Evolutionary conservation across 768 basidiomycete species (phyloP).

Genomic region (Saitozyma sp.): DNA sequence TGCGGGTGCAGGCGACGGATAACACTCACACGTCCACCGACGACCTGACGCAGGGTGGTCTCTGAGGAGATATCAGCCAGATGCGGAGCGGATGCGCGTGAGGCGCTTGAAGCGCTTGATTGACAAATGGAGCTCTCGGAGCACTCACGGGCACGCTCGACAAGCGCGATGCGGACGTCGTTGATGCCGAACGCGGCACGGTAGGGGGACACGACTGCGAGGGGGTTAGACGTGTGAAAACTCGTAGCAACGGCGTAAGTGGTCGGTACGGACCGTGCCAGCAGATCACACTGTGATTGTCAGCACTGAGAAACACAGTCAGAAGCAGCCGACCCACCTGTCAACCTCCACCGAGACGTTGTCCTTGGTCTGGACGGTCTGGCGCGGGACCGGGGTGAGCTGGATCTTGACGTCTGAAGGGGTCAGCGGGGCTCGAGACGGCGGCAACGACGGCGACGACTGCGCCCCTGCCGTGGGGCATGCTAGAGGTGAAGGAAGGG

Average conservation of each 20-base stretch:
- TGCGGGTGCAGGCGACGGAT: background rate
- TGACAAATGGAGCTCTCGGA: slow-evolving; percentile 9
- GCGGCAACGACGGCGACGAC: background rate
- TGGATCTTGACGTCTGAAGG: slow-evolving; percentile 81
- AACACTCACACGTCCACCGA: slow-evolving; percentile 65
- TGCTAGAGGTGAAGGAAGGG: background rate
- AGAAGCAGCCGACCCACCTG: slow-evolving; percentile 4
- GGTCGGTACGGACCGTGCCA: slow-evolving; percentile 44
- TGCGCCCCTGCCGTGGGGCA: background rate
- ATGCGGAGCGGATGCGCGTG: slow-evolving; percentile 56
- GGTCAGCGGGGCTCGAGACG: slow-evolving; percentile 3
- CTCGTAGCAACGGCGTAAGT: background rate
- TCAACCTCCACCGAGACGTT: slow-evolving; percentile 88
- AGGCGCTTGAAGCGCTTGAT: background rate
- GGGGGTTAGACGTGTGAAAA: background rate
- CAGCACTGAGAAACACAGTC: slow-evolving; percentile 7
- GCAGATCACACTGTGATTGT: slow-evolving; percentile 57
- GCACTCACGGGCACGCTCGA: slow-evolving; percentile 52
- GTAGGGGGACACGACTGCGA: slow-evolving; percentile 62
- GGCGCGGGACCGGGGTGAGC: slow-evolving; percentile 60
- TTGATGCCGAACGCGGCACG: slow-evolving; percentile 90
- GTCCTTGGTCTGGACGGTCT: slow-evolving; percentile 83
- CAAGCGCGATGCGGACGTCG: slow-evolving; percentile 66
- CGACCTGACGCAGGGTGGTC: slow-evolving; percentile 95
- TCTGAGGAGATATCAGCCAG: slow-evolving; percentile 71